Evolutionary conservation across 495 filamentous ascomycete genomes (phyloP), one percentile per base, ranked within the genome.

Genomic region (Neurospora sublineolata): DNA sequence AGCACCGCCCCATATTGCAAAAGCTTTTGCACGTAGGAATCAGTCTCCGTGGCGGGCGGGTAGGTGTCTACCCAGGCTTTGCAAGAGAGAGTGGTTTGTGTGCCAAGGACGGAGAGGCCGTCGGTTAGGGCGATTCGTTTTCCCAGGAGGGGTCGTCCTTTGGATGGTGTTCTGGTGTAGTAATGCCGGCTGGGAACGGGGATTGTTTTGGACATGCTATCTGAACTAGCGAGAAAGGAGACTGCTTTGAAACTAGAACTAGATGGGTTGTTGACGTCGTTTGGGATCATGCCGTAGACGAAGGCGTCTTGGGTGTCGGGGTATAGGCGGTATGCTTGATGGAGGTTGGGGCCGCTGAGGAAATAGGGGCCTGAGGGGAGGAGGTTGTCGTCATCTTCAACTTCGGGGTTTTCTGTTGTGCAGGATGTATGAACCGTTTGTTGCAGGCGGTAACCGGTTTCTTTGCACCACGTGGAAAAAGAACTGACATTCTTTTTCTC

Each of bases 141-240:
- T 8, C 82, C 41, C 33, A 36, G 4, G 33, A 36, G 5, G 33
- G 33, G 33, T 36, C 33, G 33, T 36, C 33, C 33, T 36, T 36
- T 36, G 33, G 33, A 36, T 36, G 33, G 33, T 36, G 33, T 36
- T 36, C 33, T 36, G 33, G 4, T 82, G 72, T 84, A 85, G 4
- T 84, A 85, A 3, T 84, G 75, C 16, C 83, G 80, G 20, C 82
- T 84, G 1, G 85, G 84, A 10, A 87, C 82, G 23, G 81, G 73
- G 12, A 78, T 74, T 0, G 39, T 67, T 20, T 27, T 69, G 36
- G 60, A 67, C 72, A 40, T 73, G 69, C 40, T 40, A 30, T 36
- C 72, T 73, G 4, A 18, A 11, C 36, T 1, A 5, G 39, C 23
- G 0, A 30, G 44, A 30, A 27, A 71, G 37, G 20, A 52, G 9